Evolutionary conservation across 257 asterid genomes (phyloP).

Genomic region (Primulina huaijiensis): DNA sequence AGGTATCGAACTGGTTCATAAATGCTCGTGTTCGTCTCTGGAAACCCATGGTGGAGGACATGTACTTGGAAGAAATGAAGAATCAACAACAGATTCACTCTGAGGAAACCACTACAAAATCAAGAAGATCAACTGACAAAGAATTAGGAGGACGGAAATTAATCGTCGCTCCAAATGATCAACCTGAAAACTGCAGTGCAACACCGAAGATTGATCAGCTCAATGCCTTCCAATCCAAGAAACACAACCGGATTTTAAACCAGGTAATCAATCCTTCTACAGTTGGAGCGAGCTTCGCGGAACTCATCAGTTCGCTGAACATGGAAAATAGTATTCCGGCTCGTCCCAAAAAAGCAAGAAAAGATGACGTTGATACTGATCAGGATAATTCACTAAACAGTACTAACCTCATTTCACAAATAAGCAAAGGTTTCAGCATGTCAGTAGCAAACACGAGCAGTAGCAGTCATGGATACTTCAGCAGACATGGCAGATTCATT

Average conservation of each 20-base stretch:
- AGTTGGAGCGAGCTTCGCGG: slow-evolving; percentile 22
- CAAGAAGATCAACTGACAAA: slow-evolving; percentile 20
- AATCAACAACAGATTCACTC: slow-evolving; percentile 20
- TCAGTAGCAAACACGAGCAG: no score
- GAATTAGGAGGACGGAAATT: not conserved
- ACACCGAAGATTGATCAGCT: not conserved
- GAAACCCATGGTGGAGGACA: slow-evolving; percentile 89
- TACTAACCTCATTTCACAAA: no score
- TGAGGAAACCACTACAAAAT: slow-evolving; percentile 22
- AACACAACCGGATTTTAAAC: slow-evolving; percentile 10
- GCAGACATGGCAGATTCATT: slow-evolving; percentile 21
- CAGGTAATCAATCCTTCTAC: slow-evolving; percentile 16
- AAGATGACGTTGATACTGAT: not conserved
- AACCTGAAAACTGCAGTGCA: slow-evolving; percentile 21
- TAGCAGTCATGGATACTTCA: not conserved
- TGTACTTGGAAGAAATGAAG: slow-evolving; percentile 72
- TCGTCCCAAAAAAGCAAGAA: slow-evolving; percentile 37
- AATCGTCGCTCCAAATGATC: slow-evolving; percentile 12
- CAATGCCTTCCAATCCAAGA: slow-evolving; percentile 23
- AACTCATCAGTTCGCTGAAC: slow-evolving; percentile 34
- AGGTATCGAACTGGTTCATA: slow-evolving; percentile 86
- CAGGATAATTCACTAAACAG: no score
- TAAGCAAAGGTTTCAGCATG: no score
- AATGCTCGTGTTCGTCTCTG: slow-evolving; percentile 80
- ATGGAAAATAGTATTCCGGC: slow-evolving; percentile 15